Percentiles rank a stretch among this genome's conserved stretches.
Conservation (phyloP, 192 early-diverging fungal species). For the Entomortierella lignicola region DNA sequence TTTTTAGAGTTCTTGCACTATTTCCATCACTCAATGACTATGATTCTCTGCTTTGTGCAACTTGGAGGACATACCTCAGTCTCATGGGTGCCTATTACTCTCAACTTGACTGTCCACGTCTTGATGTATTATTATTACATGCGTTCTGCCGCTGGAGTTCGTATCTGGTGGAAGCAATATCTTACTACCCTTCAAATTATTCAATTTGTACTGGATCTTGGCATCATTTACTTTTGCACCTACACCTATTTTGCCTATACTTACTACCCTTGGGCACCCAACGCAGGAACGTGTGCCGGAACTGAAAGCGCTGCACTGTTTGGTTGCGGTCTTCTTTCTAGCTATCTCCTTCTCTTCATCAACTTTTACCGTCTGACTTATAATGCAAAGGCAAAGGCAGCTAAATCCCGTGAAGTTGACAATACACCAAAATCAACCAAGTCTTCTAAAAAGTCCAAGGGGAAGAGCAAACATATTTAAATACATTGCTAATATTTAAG, state of each 20-base stretch:
- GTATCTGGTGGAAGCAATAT: conserved; percentile 93
- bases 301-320: conserved; percentile 79
- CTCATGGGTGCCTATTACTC: conserved; percentile 80
- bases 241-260: conserved; percentile 78
- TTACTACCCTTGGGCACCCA: conserved; percentile 68
- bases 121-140: conserved; percentile 92
- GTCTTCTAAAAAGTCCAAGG: conserved; percentile 23
- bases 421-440: conserved; percentile 18
- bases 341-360: conserved; percentile 86
- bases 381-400: conserved; percentile 49
- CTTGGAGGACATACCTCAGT: conserved; percentile 76
- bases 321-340: conserved; percentile 79
- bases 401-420: conserved; percentile 5
- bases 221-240: conserved; percentile 84
- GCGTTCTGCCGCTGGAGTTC: conserved; percentile 74
- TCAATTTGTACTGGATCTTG: conserved; percentile 89
- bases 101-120: conserved; percentile 88
- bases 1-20: conserved; percentile 86
- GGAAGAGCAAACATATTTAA: conserved; percentile 30
- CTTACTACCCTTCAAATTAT: conserved; percentile 88
- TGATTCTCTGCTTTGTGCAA: conserved; percentile 85
- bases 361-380: conserved; percentile 88
- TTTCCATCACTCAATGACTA: conserved; percentile 90
- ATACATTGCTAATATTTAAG: no score
- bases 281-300: conserved; percentile 75